These are phyloP conservation scores for Mycena vulgaris DNA, from an alignment of 768 basidiomycete species.

Conservation along the genomic window DNA sequence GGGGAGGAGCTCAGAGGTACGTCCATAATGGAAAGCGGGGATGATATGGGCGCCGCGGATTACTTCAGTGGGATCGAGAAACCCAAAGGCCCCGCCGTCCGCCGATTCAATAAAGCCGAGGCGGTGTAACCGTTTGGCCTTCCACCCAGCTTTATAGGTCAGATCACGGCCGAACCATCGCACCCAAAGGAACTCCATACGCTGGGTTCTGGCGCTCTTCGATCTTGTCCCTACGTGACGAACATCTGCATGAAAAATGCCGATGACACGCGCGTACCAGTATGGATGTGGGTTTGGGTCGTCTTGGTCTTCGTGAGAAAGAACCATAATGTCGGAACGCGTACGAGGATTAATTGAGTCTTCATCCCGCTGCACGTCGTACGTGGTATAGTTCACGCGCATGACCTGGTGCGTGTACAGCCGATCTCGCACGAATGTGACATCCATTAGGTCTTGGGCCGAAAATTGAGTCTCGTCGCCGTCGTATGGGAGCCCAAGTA, in stretches of 20 bases:
- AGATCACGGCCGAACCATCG: slow-evolving; percentile 42
- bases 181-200: slow-evolving; percentile 48
- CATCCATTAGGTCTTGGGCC: slow-evolving; percentile 12
- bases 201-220: neutral
- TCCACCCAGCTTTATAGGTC: slow-evolving; percentile 24
- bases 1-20: slow-evolving; percentile 34
- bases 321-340: slow-evolving; percentile 52
- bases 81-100: slow-evolving; percentile 50
- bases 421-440: slow-evolving; percentile 41
- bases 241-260: slow-evolving; percentile 50
- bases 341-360: slow-evolving; percentile 51
- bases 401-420: slow-evolving; percentile 45
- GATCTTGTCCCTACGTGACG: neutral
- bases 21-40: slow-evolving; percentile 48
- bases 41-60: slow-evolving; percentile 52
- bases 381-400: slow-evolving; percentile 54
- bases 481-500: neutral
- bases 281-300: slow-evolving; percentile 38
- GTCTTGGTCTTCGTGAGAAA: slow-evolving; percentile 39
- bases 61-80: slow-evolving; percentile 52
- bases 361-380: slow-evolving; percentile 45
- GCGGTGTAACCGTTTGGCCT: slow-evolving; percentile 28
- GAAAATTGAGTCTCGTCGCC: slow-evolving; percentile 42
- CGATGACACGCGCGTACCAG: slow-evolving; percentile 50
- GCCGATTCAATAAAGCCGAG: slow-evolving; percentile 44